These are phyloP conservation scores for Neocucurbitaria cava DNA, from an alignment of 2,329 filamentous ascomycete genomes.

Conservation along the genomic window DNA sequence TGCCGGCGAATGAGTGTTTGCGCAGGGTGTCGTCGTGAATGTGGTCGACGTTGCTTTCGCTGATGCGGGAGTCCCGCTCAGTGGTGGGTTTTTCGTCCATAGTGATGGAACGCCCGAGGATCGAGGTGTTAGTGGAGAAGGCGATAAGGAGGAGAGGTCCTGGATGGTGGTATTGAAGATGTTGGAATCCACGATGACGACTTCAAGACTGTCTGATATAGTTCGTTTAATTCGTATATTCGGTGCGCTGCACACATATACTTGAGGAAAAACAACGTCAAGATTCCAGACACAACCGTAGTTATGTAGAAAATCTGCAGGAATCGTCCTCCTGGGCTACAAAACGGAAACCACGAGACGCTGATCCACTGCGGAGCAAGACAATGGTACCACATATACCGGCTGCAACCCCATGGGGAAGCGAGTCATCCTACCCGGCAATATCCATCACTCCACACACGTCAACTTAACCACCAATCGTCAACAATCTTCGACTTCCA, in stretches of 20 bases:
- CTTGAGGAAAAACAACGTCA: not conserved
- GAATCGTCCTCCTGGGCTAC: not conserved
- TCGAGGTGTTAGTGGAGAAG: not conserved
- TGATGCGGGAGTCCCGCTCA: not conserved
- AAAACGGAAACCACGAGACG: not conserved
- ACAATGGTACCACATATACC: not conserved
- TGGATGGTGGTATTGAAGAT: constrained; percentile 12
- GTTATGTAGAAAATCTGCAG: not conserved
- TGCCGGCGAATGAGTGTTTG: constrained; percentile 9
- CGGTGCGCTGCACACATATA: not conserved
- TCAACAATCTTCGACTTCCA: not conserved
- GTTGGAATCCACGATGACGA: constrained; percentile 8
- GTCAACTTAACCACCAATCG: not conserved
- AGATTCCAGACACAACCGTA: not conserved
- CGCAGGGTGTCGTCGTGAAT: not conserved
- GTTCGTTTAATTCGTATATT: not conserved
- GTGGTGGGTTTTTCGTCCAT: constrained; percentile 14
- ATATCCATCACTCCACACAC: not conserved
- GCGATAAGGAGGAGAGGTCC: not conserved
- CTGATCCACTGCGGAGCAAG: not conserved
- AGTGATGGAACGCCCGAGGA: not conserved
- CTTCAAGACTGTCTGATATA: not conserved
- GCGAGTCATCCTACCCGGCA: not conserved
- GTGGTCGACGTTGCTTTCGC: not conserved
- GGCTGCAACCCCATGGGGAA: constrained; percentile 4